Evolutionary conservation across 805 yeast genomes (phyloP).

Genomic region (Kodamaea hsintzibuensis): DNA sequence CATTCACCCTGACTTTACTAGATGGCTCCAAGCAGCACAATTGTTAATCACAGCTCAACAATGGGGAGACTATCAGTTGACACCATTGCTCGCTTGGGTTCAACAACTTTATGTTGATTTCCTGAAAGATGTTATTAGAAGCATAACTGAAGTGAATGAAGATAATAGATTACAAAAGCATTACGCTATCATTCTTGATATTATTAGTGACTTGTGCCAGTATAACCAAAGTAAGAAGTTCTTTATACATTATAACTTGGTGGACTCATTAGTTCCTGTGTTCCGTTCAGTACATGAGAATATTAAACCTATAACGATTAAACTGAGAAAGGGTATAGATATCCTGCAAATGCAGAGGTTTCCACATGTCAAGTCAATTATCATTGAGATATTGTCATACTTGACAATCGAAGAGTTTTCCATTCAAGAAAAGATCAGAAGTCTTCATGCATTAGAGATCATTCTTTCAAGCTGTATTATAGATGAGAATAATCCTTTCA

Average conservation of each 20-base stretch:
- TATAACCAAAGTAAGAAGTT: constrained; percentile 42
- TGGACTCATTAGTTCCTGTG: constrained; percentile 35
- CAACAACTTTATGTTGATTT: constrained; percentile 28
- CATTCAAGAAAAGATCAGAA: constrained; percentile 69
- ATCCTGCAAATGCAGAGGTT: constrained; percentile 19
- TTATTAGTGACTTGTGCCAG: constrained; percentile 42
- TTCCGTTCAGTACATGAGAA: constrained; percentile 43
- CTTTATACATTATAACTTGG: constrained; percentile 40
- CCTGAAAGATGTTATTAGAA: constrained; percentile 9
- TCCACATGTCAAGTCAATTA: constrained; percentile 65
- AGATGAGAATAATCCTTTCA: constrained; percentile 86
- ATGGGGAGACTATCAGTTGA: constrained; percentile 41
- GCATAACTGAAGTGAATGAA: constrained; percentile 1
- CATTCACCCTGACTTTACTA: neutral
- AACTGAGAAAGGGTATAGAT: constrained; percentile 26
- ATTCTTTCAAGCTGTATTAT: constrained; percentile 79
- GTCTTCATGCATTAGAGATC: constrained; percentile 65
- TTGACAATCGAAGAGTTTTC: constrained; percentile 51
- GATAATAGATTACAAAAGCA: constrained; percentile 12
- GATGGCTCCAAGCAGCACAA: constrained; percentile 29
- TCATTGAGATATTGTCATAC: constrained; percentile 65
- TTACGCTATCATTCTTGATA: constrained; percentile 36
- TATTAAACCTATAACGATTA: constrained; percentile 20
- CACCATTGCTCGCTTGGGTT: constrained; percentile 44
- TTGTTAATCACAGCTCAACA: constrained; percentile 39